Percentiles rank a stretch among this genome's conserved stretches.
These are phyloP conservation scores for Rachicladosporium sp. DNA, from an alignment of 2,329 filamentous ascomycete genomes.

Conservation along the genomic window DNA sequence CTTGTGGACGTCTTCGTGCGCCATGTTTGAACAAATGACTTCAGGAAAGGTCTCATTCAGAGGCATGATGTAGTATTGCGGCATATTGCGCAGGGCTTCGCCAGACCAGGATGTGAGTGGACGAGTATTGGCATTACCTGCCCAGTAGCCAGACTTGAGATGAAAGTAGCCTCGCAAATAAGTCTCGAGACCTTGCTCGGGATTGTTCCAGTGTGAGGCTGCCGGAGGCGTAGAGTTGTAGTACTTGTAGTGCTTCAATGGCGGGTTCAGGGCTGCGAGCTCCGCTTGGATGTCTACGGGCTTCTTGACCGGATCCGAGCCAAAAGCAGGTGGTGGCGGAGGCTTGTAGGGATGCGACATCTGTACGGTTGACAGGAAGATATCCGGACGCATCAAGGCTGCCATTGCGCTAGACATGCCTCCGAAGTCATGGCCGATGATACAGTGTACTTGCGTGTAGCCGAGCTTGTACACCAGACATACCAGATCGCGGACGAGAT, in stretches of 20 bases:
- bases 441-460: slow-evolving; percentile 43
- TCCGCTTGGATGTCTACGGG: slow-evolving; percentile 40
- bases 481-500: slow-evolving; percentile 50
- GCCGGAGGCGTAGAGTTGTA: slow-evolving; percentile 45
- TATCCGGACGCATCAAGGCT: slow-evolving; percentile 50
- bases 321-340: slow-evolving; percentile 37
- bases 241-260: slow-evolving; percentile 58
- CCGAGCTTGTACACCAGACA: slow-evolving; percentile 49
- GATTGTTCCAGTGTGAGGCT: slow-evolving; percentile 35
- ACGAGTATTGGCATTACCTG: slow-evolving; percentile 35
- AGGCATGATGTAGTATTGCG: slow-evolving; percentile 58
- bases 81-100: slow-evolving; percentile 45
- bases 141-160: slow-evolving; percentile 53
- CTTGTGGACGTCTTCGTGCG: slow-evolving; percentile 33
- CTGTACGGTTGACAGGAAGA: slow-evolving; percentile 49
- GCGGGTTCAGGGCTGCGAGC: slow-evolving; percentile 41
- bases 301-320: slow-evolving; percentile 25
- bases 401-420: slow-evolving; percentile 48
- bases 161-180: slow-evolving; percentile 58
- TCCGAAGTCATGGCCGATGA: slow-evolving; percentile 57
- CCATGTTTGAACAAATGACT: slow-evolving; percentile 44
- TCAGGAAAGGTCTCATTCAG: slow-evolving; percentile 46
- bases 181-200: slow-evolving; percentile 40
- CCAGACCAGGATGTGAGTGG: slow-evolving; percentile 46
- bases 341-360: slow-evolving; percentile 55